A percentile compares a stretch with the other conserved stretches of the same genome.
Conservation (phyloP, 169 alveolate species). For the Plasmodium ovale region DNA sequence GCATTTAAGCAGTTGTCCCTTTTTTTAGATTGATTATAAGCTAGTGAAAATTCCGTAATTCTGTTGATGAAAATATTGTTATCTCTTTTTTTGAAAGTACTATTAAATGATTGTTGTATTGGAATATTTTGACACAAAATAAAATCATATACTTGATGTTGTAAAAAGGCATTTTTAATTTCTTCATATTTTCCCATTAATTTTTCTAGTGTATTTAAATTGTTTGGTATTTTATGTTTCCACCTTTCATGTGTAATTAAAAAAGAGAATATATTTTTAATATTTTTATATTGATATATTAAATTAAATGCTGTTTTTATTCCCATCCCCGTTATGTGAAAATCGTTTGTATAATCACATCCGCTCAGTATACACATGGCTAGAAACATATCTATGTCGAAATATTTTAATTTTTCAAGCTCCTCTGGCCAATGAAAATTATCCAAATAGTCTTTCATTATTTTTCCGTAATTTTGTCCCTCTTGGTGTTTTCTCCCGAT, state of each 20-base stretch:
- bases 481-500: not conserved
- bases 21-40: not conserved
- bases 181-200: slow-evolving; percentile 76
- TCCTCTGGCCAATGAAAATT: slow-evolving; percentile 73
- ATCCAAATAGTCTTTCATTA: slow-evolving; percentile 58
- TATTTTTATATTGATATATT: slow-evolving; percentile 76
- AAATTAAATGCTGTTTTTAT: slow-evolving; percentile 82
- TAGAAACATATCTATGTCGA: slow-evolving; percentile 81
- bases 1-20: slow-evolving; percentile 20
- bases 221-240: slow-evolving; percentile 82
- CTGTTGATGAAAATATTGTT: slow-evolving; percentile 2
- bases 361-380: slow-evolving; percentile 87
- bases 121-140: slow-evolving; percentile 30
- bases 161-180: slow-evolving; percentile 81
- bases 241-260: slow-evolving; percentile 75
- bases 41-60: slow-evolving; percentile 23
- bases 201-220: slow-evolving; percentile 75
- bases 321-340: slow-evolving; percentile 87
- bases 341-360: slow-evolving; percentile 85
- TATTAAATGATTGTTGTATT: slow-evolving; percentile 40
- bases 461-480: slow-evolving; percentile 38
- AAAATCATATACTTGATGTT: slow-evolving; percentile 83
- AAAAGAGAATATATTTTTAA: slow-evolving; percentile 69
- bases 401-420: slow-evolving; percentile 77
- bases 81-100: slow-evolving; percentile 15